Percentiles rank a stretch among this genome's conserved stretches.
phyloP scores from a whole-genome alignment of 345 rosid species.

The Murraya paniculata region DNA sequence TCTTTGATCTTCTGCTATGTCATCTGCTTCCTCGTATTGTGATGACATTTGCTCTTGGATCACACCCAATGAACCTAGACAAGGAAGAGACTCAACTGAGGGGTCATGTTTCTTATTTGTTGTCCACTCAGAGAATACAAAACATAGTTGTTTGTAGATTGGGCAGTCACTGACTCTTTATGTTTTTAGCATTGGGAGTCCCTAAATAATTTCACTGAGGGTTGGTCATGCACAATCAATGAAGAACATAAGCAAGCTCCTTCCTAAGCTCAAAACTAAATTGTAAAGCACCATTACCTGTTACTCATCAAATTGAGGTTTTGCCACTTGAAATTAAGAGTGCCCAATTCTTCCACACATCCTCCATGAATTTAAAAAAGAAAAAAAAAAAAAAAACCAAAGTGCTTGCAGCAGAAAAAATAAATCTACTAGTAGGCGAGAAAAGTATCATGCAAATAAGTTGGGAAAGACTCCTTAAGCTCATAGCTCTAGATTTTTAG shows the following conservation, averaged over 20 bases:
- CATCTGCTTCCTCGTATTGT: slow-evolving; percentile 35
- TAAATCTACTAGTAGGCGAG: background rate
- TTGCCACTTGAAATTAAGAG: background rate
- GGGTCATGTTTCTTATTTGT: slow-evolving; percentile 28
- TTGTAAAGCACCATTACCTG: background rate
- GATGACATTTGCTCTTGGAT: slow-evolving; percentile 31
- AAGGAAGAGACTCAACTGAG: slow-evolving; percentile 14
- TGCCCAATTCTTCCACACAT: background rate
- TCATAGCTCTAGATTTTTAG: background rate
- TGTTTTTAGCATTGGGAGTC: slow-evolving; percentile 49
- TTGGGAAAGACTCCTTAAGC: background rate
- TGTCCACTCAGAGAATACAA: slow-evolving; percentile 38
- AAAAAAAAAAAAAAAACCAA: too few species aligned
- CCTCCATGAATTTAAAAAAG: background rate
- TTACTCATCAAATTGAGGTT: background rate
- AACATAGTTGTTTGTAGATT: slow-evolving; percentile 43
- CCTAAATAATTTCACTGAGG: slow-evolving; percentile 28
- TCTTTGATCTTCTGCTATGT: slow-evolving; percentile 20
- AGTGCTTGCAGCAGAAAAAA: too few species aligned
- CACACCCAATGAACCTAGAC: slow-evolving; percentile 18
- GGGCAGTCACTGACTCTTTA: slow-evolving; percentile 45
- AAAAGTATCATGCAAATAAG: background rate
- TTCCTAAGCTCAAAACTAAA: slow-evolving; percentile 1
- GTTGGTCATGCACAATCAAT: background rate
- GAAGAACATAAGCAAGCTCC: slow-evolving; percentile 17